Conservation (phyloP, 305 asterid species). For the Fraxinus velutina region DNA sequence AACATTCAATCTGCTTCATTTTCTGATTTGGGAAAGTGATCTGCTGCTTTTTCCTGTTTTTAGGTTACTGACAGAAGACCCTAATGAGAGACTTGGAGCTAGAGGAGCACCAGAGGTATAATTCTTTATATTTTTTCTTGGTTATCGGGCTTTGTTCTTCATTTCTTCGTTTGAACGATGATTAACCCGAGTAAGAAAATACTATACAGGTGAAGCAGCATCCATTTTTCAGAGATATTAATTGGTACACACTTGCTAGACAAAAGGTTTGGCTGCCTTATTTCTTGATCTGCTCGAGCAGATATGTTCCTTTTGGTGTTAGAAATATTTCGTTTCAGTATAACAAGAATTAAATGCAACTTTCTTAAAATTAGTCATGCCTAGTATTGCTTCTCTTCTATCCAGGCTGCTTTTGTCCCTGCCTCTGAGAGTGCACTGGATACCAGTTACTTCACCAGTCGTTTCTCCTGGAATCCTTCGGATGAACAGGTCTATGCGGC, state of each 20-base stretch:
- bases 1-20: background rate
- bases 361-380: slow-evolving; percentile 15
- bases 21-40: slow-evolving; percentile 5
- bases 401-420: slow-evolving; percentile 92
- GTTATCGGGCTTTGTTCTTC: background rate
- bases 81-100: slow-evolving; percentile 93
- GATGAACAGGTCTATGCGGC: slow-evolving; percentile 76
- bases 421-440: slow-evolving; percentile 86
- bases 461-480: slow-evolving; percentile 89
- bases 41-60: slow-evolving; percentile 10
- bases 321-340: background rate
- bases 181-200: background rate
- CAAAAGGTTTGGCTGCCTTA: slow-evolving; percentile 61
- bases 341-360: background rate
- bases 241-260: slow-evolving; percentile 97
- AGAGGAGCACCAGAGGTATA: slow-evolving; percentile 87
- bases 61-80: slow-evolving; percentile 96
- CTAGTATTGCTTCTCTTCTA: slow-evolving; percentile 15
- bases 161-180: background rate
- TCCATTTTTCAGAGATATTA: slow-evolving; percentile 83
- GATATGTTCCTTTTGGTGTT: background rate
- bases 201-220: slow-evolving; percentile 84
- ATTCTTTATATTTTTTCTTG: background rate
- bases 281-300: background rate
- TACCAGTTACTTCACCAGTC: slow-evolving; percentile 94